Base-by-base conservation (phyloP, 2,329 filamentous ascomycete species). In the Cadophora luteo-olivacea region DNA sequence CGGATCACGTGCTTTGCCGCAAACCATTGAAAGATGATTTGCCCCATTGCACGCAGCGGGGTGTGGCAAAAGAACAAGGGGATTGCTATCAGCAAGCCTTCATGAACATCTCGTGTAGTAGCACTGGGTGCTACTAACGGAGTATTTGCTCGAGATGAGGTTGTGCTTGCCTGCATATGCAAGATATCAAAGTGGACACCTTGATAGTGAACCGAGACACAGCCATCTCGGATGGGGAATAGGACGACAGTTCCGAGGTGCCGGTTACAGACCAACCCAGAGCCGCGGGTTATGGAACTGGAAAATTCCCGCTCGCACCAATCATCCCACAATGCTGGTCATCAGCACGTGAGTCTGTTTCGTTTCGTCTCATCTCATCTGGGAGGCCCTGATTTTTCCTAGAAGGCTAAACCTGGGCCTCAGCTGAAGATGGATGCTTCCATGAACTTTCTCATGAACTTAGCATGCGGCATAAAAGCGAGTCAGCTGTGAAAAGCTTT, bases 281-380 rank as follows among this genome's bases (percentile, higher is more conserved):
- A 58, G 24, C 38, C 32, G 19, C 55, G 52, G 36, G 22, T 38
- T 38, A 48, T 65, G 63, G 54, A 32, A 48, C 51, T 48, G 45
- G 33, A 25, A 33, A 32, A 19, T 36, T 48, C 24, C 24, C 16
- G 25, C 24, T 49, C 16, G 2, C 4, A 33, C 41, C 60, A 62
- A 33, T 51, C 41, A 62, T 62, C 5, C 24, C 14, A 48, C n/a
- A 12, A 32, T n/a, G 3, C 41, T 49, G 24, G 38, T 49, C 41
- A 60, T 60, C 19, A 24, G 60, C 41, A 49, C 19, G 60, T 29
- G 60, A 49, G n/a, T 51, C 16, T 33, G 38, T 33, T 49, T 24
- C 41, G 41, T 62, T 33, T 62, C 41, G n/a, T 62, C 41, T 62
- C 45, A 33, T 49, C 60, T 32, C 58, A 24, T 51, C 36, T 38